Percentiles rank a stretch among this genome's conserved stretches.
Evolutionary conservation across 352 stramenopile genomes (phyloP).

Genomic region (Achlya hypogyna): DNA sequence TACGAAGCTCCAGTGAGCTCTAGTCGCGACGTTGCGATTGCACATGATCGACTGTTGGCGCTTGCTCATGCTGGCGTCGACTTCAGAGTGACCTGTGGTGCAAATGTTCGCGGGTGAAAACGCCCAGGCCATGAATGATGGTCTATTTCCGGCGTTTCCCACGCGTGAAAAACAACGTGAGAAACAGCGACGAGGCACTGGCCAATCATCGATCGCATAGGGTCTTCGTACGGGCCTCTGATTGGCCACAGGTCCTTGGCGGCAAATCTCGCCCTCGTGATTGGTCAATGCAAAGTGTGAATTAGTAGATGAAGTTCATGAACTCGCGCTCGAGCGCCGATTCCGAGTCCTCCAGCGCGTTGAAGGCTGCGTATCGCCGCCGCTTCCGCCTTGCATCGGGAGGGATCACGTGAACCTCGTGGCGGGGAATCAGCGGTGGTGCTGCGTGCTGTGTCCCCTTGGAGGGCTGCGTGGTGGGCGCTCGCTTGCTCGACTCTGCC

Average conservation of each 20-base stretch:
- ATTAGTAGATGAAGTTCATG: constrained; percentile 15
- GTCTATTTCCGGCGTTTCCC: background rate
- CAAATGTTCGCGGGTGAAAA: background rate
- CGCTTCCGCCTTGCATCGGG: background rate
- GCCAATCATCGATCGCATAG: too few relatives aligned
- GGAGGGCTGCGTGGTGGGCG: too few relatives aligned
- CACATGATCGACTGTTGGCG: constrained; percentile 17
- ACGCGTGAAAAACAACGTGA: background rate
- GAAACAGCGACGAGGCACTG: background rate
- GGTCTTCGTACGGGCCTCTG: too few relatives aligned
- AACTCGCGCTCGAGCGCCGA: constrained; percentile 7
- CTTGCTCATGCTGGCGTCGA: constrained; percentile 8
- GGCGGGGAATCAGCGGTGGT: too few relatives aligned
- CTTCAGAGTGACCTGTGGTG: background rate
- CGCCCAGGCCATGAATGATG: background rate
- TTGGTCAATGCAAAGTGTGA: background rate
- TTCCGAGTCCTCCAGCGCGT: too few relatives aligned
- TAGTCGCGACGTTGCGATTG: background rate
- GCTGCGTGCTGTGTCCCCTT: too few relatives aligned
- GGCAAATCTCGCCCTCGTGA: too few relatives aligned
- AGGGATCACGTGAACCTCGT: background rate
- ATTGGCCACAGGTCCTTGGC: too few relatives aligned
- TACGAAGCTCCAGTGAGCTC: background rate
- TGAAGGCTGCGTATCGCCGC: background rate
- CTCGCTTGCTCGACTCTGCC: too few relatives aligned